phyloP scores from a whole-genome alignment of 1,139 yeast genomes.

The Groenewaldozyma sp. region DNA sequence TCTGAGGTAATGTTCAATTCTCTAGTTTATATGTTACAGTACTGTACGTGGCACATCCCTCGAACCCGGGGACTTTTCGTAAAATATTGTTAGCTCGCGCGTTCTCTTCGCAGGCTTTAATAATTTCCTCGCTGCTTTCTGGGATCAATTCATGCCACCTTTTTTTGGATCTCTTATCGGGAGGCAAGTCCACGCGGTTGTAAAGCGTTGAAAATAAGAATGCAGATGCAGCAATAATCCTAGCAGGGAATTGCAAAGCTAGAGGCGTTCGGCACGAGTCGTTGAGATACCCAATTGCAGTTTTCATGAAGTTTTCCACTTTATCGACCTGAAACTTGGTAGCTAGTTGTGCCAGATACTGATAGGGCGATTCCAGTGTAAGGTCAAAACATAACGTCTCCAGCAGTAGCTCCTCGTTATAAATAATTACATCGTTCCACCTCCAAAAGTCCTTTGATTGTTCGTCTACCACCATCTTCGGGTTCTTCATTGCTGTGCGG shows the following conservation, averaged over 20 bases:
- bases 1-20: too few species aligned
- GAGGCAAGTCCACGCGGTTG: neutral
- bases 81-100: neutral
- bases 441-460: slow-evolving; percentile 41
- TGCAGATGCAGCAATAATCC: slow-evolving; percentile 32
- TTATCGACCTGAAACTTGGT: slow-evolving; percentile 19
- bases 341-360: slow-evolving; percentile 20
- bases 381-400: slow-evolving; percentile 45
- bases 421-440: slow-evolving; percentile 40
- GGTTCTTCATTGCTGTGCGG: slow-evolving; percentile 37
- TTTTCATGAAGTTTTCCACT: slow-evolving; percentile 21
- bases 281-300: slow-evolving; percentile 34
- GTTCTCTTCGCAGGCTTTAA: neutral
- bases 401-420: slow-evolving; percentile 38
- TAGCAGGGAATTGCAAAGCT: slow-evolving; percentile 24
- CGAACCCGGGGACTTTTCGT: neutral
- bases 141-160: slow-evolving; percentile 1
- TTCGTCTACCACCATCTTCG: slow-evolving; percentile 35
- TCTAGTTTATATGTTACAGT: neutral
- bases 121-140: slow-evolving; percentile 1
- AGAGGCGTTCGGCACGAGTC: slow-evolving; percentile 33
- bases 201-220: slow-evolving; percentile 14
- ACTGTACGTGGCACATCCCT: neutral
- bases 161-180: slow-evolving; percentile 1
- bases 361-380: slow-evolving; percentile 36